These are phyloP conservation scores for Botrytis byssoidea DNA, from an alignment of 2,329 filamentous ascomycete genomes.

Conservation along the genomic window DNA sequence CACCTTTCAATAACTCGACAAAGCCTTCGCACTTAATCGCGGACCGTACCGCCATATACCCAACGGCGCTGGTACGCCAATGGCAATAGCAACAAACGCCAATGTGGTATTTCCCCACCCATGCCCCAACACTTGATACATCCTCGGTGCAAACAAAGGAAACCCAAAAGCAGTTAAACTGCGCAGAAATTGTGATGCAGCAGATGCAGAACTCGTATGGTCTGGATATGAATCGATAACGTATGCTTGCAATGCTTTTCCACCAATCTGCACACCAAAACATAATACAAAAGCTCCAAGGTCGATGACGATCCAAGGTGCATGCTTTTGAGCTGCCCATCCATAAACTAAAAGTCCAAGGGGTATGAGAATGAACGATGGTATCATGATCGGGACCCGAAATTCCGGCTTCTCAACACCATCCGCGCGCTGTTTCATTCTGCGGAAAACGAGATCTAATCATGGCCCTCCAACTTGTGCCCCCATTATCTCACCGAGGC, in stretches of 20 bases:
- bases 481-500: constrained; percentile 44
- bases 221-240: constrained; percentile 49
- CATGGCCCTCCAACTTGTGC: constrained; percentile 34
- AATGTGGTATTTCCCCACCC: constrained; percentile 46
- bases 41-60: constrained; percentile 42
- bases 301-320: constrained; percentile 46
- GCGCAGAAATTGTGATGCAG: constrained; percentile 34
- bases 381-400: constrained; percentile 56
- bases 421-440: constrained; percentile 37
- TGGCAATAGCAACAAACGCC: constrained; percentile 36
- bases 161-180: constrained; percentile 40
- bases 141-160: constrained; percentile 27
- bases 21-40: constrained; percentile 37
- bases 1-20: constrained; percentile 24
- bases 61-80: constrained; percentile 50
- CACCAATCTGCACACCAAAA: constrained; percentile 17
- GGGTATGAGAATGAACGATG: constrained; percentile 53
- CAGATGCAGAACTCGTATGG: constrained; percentile 42
- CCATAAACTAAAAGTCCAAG: constrained; percentile 56
- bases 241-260: constrained; percentile 43
- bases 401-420: constrained; percentile 62
- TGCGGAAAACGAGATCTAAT: constrained; percentile 30
- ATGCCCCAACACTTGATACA: constrained; percentile 39
- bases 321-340: constrained; percentile 51
- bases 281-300: background rate